Evolutionary conservation across 345 rosid species (phyloP), one percentile per base, ranked within the genome.

Genomic region (Eucalyptus viminalis): DNA sequence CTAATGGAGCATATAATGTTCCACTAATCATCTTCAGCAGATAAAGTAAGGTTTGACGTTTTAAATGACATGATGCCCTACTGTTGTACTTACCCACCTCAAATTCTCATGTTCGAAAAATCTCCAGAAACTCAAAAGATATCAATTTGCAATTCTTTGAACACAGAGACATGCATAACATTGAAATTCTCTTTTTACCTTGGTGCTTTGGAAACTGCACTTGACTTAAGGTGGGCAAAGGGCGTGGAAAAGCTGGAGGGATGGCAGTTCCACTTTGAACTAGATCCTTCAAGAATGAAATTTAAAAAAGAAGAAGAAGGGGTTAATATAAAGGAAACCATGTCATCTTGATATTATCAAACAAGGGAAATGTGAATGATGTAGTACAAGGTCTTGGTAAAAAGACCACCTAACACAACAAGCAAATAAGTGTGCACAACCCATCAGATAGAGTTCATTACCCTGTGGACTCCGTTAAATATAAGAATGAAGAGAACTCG

Each of bases 201-300:
- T 92, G 96, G 88, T 92, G 95, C 90, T 95, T 95, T 21, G 93
- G 93, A 90, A 90, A 92, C 88, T 93, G 98, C 86, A 94, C 92
- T 86, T 95, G 97, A 89, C 93, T 94, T 2, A 92, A 89, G 44
- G 93, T 80, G 80, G 93, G 88, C 80, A 92, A 89, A 89, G 99
- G 96, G 88, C 92, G 91, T 7, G 92, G 89, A 81, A 96, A 89
- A 88, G 91, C 90, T 29, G 93, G 94, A 76, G 97, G 85, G 60
- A 95, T 88, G 58, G 94, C 94, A 69, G 93, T 91, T 81, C 92
- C 88, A 81, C 91, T 93, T 87, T 92, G 98, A 90, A 93, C 91
- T 92, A 93, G 56, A 92, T 95, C 98, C 98, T 95, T 90, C 87
- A 72, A 93, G 37, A 88, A 80, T 47, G 90, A 92, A 92, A 14